Base-by-base conservation (phyloP, 164 flowering plant species). In the Piper longum region DNA sequence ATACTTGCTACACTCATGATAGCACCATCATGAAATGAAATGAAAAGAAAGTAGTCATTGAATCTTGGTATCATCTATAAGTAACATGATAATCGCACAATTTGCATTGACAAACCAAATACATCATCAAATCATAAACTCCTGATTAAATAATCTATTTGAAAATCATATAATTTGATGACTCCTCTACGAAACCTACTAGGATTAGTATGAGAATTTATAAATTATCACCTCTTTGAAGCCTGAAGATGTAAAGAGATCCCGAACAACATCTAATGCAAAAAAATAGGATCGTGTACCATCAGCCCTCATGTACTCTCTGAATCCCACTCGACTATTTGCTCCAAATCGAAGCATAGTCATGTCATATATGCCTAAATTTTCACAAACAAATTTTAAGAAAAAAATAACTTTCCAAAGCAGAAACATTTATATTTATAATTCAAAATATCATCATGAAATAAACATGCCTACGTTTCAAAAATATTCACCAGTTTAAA, bases 211-310 rank as follows among this genome's bases (percentile, higher is more conserved):
- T 26, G 2, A 44, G 48, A 5, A 44, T 44, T 19, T 19, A 57
- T 4, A 59, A 45, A 68, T 51, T 44, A 59, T 54, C 78, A 89
- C 96, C 93, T 79, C 89, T 64, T 57, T 72, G 78, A 89, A 89
- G 73, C 96, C 96, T 5, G 77, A 89, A 71, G 68, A 75, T 2
- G 70, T 66, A 70, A 86, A 89, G 54, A 89, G 80, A 63, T 78
- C 77, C 70, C 83, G 78, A 16, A 79, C 81, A 39, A 74, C 73
- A 62, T 86, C 86, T 71, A 86, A 71, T 71, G 82, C 74, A 77
- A 92, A 92, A 81, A 87, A 89, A 77, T 89, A 92, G 60, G 96
- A 87, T 17, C 75, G 85, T 19, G 96, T 92, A 57, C 98, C 96
- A 77, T 89, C 98, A 60, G 85, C 71, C 11, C 96, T 82, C 83